Evolutionary conservation across 2,329 filamentous ascomycete species (phyloP), one percentile per base, ranked within the genome.

Genomic region (Pleochaeta shiraiana): DNA sequence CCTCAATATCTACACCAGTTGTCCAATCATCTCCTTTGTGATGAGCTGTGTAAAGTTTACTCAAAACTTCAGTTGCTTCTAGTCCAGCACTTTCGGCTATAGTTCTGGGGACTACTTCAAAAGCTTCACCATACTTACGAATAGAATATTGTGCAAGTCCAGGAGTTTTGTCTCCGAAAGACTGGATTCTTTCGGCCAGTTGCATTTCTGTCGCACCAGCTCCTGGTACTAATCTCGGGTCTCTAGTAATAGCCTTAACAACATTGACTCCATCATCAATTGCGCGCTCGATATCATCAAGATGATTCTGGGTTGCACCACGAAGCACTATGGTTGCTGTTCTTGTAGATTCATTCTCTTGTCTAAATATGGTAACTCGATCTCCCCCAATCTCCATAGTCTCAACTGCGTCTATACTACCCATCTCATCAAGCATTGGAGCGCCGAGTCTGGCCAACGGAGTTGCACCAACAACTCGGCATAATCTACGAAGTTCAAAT

Each of bases 351-450:
- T 95, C 90, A 72, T 90, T 85, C 75, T 98, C 93, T 80, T 98
- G 93, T 72, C 95, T 83, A 83, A 98, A 98, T 66, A 98, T 92
- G 50, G 93, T 98, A 66, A 98, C 95, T 67, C 93, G 87, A 79
- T 98, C 93, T 70, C 93, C 93, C 68, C 93, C 93, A 74, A 98
- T 97, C 77, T 98, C 93, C 55, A 95, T 81, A 1, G 95, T 97
- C 81, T 98, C 93, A 34, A 98, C 93, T 65, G 98, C 76, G 74
- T 98, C 93, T 68, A 98, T 84, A 71, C 77, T 87, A 68, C 93
- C 93, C 91, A 95, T 97, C 80, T 98, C 93, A 70, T 98, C 93
- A n/a, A 95, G 93, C 93, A 98, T 98, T 55, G 93, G 93, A 19
- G 95, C 93, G 68, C 93, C 93, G 60, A 98, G 81, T 71, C 93